A percentile compares a stretch with the other conserved stretches of the same genome.
Conservation (phyloP, 164 flowering plant genomes). For the Santalum album region DNA sequence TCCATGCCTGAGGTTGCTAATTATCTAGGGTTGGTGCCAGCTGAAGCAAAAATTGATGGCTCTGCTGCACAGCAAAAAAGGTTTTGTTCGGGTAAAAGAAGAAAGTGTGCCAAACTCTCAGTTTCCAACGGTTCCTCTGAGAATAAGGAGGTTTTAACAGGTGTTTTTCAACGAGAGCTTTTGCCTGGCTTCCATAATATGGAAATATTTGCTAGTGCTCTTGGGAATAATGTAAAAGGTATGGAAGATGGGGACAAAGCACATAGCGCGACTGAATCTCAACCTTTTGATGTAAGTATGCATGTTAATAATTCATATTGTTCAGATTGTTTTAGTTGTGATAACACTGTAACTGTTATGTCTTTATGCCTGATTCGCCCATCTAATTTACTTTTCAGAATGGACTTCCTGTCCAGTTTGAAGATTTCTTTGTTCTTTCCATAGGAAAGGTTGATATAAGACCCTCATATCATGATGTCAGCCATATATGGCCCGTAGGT, state of each 20-base stretch:
- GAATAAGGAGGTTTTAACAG: slow-evolving; percentile 22
- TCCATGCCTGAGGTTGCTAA: slow-evolving; percentile 59
- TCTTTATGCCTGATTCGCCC: too few relatives aligned
- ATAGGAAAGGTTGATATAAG: slow-evolving; percentile 66
- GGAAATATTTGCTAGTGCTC: slow-evolving; percentile 11
- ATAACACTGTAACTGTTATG: not conserved
- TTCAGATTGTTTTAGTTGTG: not conserved
- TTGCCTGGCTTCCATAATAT: slow-evolving; percentile 20
- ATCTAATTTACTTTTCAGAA: slow-evolving; percentile 33
- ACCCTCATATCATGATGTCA: slow-evolving; percentile 52
- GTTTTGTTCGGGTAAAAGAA: slow-evolving; percentile 23
- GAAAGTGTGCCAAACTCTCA: slow-evolving; percentile 28
- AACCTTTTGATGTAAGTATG: slow-evolving; percentile 42
- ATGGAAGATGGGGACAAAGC: slow-evolving; percentile 21
- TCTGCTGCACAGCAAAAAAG: slow-evolving; percentile 27
- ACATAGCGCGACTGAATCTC: slow-evolving; percentile 16
- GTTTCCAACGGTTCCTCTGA: slow-evolving; percentile 29
- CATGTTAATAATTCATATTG: not conserved
- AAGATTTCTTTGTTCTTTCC: slow-evolving; percentile 67
- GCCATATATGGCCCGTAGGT: slow-evolving; percentile 70
- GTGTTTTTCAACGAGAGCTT: slow-evolving; percentile 10
- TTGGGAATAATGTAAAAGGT: slow-evolving; percentile 13
- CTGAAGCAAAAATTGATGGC: slow-evolving; percentile 23
- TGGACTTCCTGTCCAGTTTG: slow-evolving; percentile 76
- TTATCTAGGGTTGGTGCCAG: slow-evolving; percentile 43